Evolutionary conservation across 257 asterid genomes (phyloP).

Genomic region (Nicotiana paniculata): DNA sequence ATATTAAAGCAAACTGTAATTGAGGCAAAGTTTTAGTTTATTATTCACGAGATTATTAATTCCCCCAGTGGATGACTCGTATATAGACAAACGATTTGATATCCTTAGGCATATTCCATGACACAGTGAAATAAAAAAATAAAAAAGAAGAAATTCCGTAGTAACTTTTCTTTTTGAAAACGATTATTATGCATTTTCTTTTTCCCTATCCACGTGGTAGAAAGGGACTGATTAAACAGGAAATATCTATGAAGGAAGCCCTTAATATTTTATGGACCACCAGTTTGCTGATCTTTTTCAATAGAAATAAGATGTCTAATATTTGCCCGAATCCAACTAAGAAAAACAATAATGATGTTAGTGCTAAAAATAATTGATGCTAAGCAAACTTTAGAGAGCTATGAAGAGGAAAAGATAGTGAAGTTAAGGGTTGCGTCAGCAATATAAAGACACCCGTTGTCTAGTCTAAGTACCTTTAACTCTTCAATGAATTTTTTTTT

Average conservation of each 20-base stretch:
- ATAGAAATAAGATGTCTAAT: not conserved
- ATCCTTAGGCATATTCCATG: not conserved
- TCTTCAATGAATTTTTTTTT: not conserved
- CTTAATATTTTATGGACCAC: not conserved
- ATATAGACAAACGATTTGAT: not conserved
- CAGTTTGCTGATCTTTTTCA: not conserved
- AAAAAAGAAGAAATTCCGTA: too few relatives aligned
- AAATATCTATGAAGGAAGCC: not conserved
- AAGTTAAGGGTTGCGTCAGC: not conserved
- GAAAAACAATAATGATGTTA: not conserved
- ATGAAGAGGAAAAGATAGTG: not conserved
- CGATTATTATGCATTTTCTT: not conserved
- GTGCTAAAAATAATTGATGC: not conserved
- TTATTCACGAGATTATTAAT: too few relatives aligned
- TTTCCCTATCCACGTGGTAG: not conserved
- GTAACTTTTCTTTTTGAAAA: not conserved
- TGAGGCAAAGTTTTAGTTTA: too few relatives aligned
- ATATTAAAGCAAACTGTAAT: too few relatives aligned
- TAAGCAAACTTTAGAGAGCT: not conserved
- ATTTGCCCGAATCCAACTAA: not conserved
- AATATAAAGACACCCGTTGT: not conserved
- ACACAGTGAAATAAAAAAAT: not conserved
- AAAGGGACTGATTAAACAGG: not conserved
- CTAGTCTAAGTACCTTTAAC: not conserved
- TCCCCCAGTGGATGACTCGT: not conserved